Conservation (phyloP, 179 eudicot species). For the Carnegiea gigantea region DNA sequence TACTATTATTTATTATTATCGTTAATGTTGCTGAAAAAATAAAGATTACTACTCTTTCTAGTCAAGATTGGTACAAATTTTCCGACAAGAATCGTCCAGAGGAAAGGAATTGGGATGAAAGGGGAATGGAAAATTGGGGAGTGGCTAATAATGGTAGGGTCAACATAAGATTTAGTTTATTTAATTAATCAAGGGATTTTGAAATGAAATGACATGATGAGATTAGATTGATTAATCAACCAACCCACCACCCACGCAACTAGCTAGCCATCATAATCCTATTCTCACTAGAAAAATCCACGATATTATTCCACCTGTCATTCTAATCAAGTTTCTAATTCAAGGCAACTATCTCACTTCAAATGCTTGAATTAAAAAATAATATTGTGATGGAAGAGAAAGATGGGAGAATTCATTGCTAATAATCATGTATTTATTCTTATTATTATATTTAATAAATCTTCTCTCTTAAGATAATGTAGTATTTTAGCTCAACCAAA, state of each 20-base stretch:
- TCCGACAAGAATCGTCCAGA: constrained; percentile 12
- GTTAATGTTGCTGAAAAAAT: not conserved
- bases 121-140: not conserved
- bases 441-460: no score
- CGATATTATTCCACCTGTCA: not conserved
- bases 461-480: no score
- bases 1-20: not conserved
- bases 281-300: not conserved
- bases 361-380: not conserved
- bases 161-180: not conserved
- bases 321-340: not conserved
- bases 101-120: constrained; percentile 4
- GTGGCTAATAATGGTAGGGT: constrained; percentile 1
- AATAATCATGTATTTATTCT: no score
- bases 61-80: constrained; percentile 3
- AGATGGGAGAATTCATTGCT: not conserved
- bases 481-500: no score
- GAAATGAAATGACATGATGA: not conserved
- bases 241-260: constrained; percentile 3
- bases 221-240: constrained; percentile 9
- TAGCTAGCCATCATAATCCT: constrained; percentile 3
- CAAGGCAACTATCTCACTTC: not conserved
- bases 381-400: not conserved
- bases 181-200: constrained; percentile 5
- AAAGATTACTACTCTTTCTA: not conserved